Base-by-base conservation (phyloP, 2,329 filamentous ascomycete species). In the Ophiostoma himal-ulmi region DNA sequence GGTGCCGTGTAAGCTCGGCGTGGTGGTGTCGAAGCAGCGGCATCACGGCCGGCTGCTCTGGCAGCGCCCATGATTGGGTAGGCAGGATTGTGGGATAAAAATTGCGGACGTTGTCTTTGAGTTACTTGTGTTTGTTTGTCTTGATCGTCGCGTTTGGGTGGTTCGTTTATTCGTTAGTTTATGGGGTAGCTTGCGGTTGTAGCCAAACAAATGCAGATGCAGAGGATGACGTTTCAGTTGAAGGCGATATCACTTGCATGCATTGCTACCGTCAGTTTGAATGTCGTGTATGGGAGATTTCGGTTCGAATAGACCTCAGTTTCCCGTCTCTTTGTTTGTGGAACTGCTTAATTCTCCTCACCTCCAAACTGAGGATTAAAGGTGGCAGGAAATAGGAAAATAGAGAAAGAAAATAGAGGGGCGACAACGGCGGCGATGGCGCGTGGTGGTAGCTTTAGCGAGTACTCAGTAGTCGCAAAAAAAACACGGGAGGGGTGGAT, bases 1-100 rank as follows among this genome's bases (percentile, higher is more conserved):
- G 71, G 70, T 17, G 71, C 69, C n/a, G 71, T 72, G n/a, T 70
- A 69, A 11, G 70, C 52, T 48, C 71, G 71, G 62, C 71, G 71
- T 8, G 68, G 71, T 52, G 66, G 57, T 22, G 54, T 52, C 48
- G 67, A 66, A 48, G 62, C 57, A 68, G 68, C 60, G 67, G 69
- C 41, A 57, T 72, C 70, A 34, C 54, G 70, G 65, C 70, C 68
- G 44, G 71, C 69, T 68, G 70, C 67, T 69, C 70, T 70, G 69
- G 68, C 66, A 30, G 37, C 65, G 66, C 57, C 70, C 68, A 69
- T 71, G 39, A 41, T 69, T 54, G 57, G 67, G 36, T 54, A 52
- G 37, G 44, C 22, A 36, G 22, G 64, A 10, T 36, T n/a, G 37
- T 44, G 64, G 37, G 62, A 37, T 41, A 4, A 14, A 17, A 26